Percentiles rank a stretch among this genome's conserved stretches.
Conservation (phyloP, 495 filamentous ascomycete genomes). For the Paragyromitra xinjiangensis region DNA sequence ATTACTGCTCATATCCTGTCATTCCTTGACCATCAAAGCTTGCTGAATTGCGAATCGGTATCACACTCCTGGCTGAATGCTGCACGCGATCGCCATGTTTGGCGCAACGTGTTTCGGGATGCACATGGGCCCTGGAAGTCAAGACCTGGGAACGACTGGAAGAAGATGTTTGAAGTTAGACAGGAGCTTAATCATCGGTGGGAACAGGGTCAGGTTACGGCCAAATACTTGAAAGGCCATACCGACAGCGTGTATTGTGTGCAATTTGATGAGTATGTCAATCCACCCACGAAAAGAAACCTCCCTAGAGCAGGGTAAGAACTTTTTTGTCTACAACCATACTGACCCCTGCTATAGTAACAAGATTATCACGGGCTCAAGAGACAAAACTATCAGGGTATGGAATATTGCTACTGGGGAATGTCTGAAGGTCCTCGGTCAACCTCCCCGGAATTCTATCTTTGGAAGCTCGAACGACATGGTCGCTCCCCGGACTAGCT, state of each 20-base stretch:
- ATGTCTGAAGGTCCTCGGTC: conserved; percentile 76
- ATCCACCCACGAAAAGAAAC: neutral
- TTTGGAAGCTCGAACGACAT: conserved; percentile 52
- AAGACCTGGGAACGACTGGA: conserved; percentile 74
- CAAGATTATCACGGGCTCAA: conserved; percentile 96
- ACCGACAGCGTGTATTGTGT: conserved; percentile 95
- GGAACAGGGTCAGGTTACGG: conserved; percentile 76
- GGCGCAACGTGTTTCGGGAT: conserved; percentile 54
- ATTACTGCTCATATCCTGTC: conserved; percentile 57
- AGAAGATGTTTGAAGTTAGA: conserved; percentile 79
- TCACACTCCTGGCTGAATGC: conserved; percentile 54
- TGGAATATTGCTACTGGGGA: conserved; percentile 90
- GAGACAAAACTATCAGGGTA: conserved; percentile 91
- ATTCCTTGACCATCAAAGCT: conserved; percentile 53
- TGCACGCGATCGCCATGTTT: conserved; percentile 54
- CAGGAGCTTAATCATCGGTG: conserved; percentile 79
- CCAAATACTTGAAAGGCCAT: conserved; percentile 90
- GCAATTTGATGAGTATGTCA: conserved; percentile 90
- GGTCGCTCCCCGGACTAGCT: conserved; percentile 43
- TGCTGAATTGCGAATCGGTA: conserved; percentile 57
- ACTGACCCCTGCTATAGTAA: conserved; percentile 63
- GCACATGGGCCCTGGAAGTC: conserved; percentile 57
- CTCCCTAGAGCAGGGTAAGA: neutral
- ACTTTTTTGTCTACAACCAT: neutral
- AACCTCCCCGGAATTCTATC: conserved; percentile 43